Evolutionary conservation across 2,329 filamentous ascomycete species (phyloP).

Genomic region (Niveomyces coronatus): DNA sequence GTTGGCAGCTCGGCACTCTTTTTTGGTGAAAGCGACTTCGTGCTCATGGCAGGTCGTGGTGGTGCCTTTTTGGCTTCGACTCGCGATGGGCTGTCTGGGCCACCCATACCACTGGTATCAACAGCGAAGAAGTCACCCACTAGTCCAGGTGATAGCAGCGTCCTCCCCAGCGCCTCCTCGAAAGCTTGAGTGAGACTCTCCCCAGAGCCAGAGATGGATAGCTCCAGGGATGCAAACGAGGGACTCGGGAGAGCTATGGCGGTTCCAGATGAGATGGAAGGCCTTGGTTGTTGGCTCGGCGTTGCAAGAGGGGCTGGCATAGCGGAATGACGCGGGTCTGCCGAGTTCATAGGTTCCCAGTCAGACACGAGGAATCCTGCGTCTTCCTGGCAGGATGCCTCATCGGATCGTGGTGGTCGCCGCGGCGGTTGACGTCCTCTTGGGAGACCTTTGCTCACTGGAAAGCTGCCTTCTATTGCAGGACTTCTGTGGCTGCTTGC

Average conservation of each 20-base stretch:
- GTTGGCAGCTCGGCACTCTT: slow-evolving; percentile 3
- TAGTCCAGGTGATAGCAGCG: background rate
- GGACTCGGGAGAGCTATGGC: slow-evolving; percentile 26
- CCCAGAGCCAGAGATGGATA: slow-evolving; percentile 23
- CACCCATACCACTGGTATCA: slow-evolving; percentile 1
- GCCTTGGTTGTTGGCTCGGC: slow-evolving; percentile 12
- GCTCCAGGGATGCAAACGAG: slow-evolving; percentile 24
- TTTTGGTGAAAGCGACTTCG: slow-evolving; percentile 17
- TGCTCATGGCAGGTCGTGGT: slow-evolving; percentile 21
- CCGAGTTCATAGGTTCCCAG: slow-evolving; percentile 20
- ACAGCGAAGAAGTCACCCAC: slow-evolving; percentile 13
- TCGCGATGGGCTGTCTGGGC: slow-evolving; percentile 13
- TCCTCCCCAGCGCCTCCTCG: slow-evolving; percentile 14
- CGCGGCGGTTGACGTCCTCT: slow-evolving; percentile 22
- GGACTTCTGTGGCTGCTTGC: slow-evolving; percentile 19
- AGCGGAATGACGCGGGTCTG: slow-evolving; percentile 22
- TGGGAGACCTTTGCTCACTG: slow-evolving; percentile 24
- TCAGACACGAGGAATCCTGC: slow-evolving; percentile 15
- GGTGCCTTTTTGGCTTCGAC: slow-evolving; percentile 24
- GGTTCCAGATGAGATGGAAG: slow-evolving; percentile 17
- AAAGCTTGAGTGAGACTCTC: slow-evolving; percentile 22
- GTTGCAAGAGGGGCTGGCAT: slow-evolving; percentile 25
- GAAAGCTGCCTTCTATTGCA: slow-evolving; percentile 24
- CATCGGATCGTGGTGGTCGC: slow-evolving; percentile 8
- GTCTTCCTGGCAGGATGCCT: slow-evolving; percentile 4